Evolutionary conservation across 352 stramenopile genomes (phyloP).

Genomic region (Globisporangium iwayamae): DNA sequence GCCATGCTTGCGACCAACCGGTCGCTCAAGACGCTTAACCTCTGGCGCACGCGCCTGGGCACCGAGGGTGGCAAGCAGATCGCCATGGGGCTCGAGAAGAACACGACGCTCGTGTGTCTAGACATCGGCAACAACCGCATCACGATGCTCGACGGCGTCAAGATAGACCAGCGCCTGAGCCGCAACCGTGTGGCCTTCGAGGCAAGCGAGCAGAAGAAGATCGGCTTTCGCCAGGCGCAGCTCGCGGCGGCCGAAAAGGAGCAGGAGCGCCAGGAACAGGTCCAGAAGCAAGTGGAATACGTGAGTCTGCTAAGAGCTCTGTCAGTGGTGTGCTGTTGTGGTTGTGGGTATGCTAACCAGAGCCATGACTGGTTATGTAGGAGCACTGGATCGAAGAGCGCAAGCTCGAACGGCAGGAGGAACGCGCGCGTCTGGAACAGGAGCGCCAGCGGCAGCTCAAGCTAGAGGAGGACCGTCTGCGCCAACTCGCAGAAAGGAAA

Average conservation of each 20-base stretch:
- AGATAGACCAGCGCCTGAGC: conserved; percentile 42
- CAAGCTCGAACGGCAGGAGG: conserved; percentile 47
- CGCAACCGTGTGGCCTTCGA: conserved; percentile 54
- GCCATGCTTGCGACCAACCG: conserved; percentile 57
- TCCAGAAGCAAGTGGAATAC: conserved; percentile 51
- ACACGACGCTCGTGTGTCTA: conserved; percentile 60
- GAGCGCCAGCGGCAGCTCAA: conserved; percentile 51
- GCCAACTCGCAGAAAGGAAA: conserved; percentile 65
- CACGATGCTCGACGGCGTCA: conserved; percentile 37
- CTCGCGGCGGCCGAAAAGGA: conserved; percentile 47
- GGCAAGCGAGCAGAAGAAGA: conserved; percentile 34
- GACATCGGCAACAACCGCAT: conserved; percentile 83
- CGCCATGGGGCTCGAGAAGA: conserved; percentile 48
- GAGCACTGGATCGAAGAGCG: conserved; percentile 77
- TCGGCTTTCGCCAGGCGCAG: conserved; percentile 45
- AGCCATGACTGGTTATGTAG: conserved; percentile 19
- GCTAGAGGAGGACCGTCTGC: conserved; percentile 59
- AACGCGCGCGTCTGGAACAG: conserved; percentile 41
- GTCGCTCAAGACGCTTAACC: conserved; percentile 61
- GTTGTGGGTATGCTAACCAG: conserved; percentile 3
- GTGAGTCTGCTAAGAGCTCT: conserved; percentile 20
- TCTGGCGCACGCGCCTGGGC: conserved; percentile 73
- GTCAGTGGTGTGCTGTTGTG: neutral
- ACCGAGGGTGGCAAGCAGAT: conserved; percentile 65
- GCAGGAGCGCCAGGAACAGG: conserved; percentile 38